A percentile compares a stretch with the other conserved stretches of the same genome.
These are phyloP conservation scores for Corchorus capsularis DNA, from an alignment of 345 rosid genomes.

Conservation along the genomic window DNA sequence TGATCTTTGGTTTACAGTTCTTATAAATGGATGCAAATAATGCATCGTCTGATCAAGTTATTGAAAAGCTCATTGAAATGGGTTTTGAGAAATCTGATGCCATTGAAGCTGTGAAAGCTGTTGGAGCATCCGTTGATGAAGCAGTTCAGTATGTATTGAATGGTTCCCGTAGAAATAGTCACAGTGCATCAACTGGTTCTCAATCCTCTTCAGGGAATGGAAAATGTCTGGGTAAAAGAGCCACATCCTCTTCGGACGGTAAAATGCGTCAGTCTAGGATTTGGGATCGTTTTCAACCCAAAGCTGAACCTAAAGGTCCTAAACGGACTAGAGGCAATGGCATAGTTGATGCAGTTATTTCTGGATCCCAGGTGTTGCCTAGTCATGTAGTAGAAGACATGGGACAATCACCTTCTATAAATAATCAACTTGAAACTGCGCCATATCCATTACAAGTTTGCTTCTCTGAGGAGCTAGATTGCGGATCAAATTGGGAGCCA, in stretches of 20 bases:
- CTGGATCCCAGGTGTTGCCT: constrained; percentile 29
- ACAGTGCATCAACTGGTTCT: constrained; percentile 34
- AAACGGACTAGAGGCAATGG: constrained; percentile 31
- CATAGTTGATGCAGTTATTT: constrained; percentile 23
- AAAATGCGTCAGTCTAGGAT: constrained; percentile 56
- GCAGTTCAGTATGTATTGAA: constrained; percentile 60
- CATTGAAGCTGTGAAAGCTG: constrained; percentile 56
- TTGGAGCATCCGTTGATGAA: constrained; percentile 56
- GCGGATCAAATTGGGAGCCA: constrained; percentile 59
- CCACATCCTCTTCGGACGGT: constrained; percentile 27
- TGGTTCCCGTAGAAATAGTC: constrained; percentile 29
- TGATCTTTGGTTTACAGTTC: constrained; percentile 1
- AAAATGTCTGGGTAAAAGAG: constrained; percentile 39
- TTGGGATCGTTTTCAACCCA: constrained; percentile 56
- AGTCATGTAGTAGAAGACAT: constrained; percentile 24
- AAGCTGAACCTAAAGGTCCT: constrained; percentile 32
- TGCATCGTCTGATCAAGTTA: constrained; percentile 33
- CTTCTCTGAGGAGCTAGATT: constrained; percentile 34
- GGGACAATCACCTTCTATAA: constrained; percentile 11
- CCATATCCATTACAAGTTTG: constrained; percentile 24
- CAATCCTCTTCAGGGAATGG: constrained; percentile 21
- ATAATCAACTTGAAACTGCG: constrained; percentile 16
- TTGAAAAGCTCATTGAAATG: constrained; percentile 62
- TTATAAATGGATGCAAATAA: constrained; percentile 36
- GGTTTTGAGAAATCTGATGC: constrained; percentile 62